phyloP scores from a whole-genome alignment of 768 basidiomycete species.

The Clitopilus passeckerianus region DNA sequence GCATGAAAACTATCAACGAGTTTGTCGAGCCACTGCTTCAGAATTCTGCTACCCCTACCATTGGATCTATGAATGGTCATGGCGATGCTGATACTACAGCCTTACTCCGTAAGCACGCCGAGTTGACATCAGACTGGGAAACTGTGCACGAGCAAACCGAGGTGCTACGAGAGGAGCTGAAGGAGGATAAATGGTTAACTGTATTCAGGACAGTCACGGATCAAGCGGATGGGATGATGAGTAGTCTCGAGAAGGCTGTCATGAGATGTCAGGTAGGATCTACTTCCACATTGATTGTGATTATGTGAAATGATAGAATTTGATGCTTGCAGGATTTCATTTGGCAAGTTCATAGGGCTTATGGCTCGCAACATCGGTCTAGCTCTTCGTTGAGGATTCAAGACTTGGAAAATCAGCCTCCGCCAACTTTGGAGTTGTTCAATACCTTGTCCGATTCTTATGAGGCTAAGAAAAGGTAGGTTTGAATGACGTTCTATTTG shows the following conservation, averaged over 20 bases:
- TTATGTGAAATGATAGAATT: not conserved
- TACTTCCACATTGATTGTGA: not conserved
- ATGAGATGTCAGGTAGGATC: constrained; percentile 77
- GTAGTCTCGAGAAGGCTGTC: constrained; percentile 88
- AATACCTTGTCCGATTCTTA: constrained; percentile 67
- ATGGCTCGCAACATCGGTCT: constrained; percentile 37
- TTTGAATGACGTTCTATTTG: constrained; percentile 5
- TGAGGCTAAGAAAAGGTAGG: constrained; percentile 85
- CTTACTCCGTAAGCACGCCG: constrained; percentile 69
- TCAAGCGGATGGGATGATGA: constrained; percentile 98
- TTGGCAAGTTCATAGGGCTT: constrained; percentile 63
- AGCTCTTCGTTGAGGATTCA: constrained; percentile 42
- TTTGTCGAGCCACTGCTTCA: constrained; percentile 57
- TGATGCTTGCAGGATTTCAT: constrained; percentile 66
- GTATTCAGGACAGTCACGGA: constrained; percentile 92
- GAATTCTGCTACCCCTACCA: constrained; percentile 41
- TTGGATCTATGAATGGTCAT: constrained; percentile 27
- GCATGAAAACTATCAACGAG: constrained; percentile 66
- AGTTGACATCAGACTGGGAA: constrained; percentile 77
- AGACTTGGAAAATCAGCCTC: constrained; percentile 38
- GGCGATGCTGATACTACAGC: constrained; percentile 35
- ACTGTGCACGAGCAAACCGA: constrained; percentile 75
- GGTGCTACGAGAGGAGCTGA: constrained; percentile 83
- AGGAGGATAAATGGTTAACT: constrained; percentile 95
- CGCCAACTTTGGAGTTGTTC: constrained; percentile 58